A percentile compares a stretch with the other conserved stretches of the same genome.
These are phyloP conservation scores for Trametes elegans DNA, from an alignment of 768 basidiomycete species.

Conservation along the genomic window DNA sequence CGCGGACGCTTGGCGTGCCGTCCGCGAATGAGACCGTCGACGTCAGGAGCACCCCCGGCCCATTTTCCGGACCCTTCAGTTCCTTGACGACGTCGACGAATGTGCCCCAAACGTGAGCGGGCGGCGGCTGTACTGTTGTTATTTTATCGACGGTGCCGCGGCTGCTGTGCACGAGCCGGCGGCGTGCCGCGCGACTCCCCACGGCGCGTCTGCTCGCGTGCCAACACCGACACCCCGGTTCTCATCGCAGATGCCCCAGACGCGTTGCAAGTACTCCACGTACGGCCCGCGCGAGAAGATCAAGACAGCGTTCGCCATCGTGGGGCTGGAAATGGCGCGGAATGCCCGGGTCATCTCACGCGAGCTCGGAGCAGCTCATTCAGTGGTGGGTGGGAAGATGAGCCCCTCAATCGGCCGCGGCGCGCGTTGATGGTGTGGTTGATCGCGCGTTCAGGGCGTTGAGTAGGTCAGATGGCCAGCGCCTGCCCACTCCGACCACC, in stretches of 20 bases:
- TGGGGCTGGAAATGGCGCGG: neutral
- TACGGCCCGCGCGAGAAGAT: too few relatives aligned
- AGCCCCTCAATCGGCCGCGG: neutral
- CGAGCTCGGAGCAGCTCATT: neutral
- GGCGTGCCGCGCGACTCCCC: neutral
- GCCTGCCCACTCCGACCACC: neutral
- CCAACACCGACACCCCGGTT: neutral
- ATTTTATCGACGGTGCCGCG: neutral
- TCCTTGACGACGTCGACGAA: neutral
- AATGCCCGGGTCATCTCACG: too few relatives aligned
- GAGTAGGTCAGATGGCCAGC: neutral
- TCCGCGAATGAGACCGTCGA: too few relatives aligned
- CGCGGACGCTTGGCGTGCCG: neutral
- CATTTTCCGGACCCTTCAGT: neutral
- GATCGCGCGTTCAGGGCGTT: neutral
- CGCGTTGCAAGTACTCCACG: too few relatives aligned
- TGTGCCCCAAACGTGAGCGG: slow-evolving; percentile 2
- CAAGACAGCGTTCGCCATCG: too few relatives aligned
- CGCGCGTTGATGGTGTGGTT: neutral
- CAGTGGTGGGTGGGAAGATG: neutral
- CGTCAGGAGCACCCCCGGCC: slow-evolving; percentile 2
- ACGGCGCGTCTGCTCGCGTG: neutral
- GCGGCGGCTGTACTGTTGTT: too few relatives aligned
- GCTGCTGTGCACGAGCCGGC: neutral
- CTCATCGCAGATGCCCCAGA: too few relatives aligned